Evolutionary conservation across 2,329 filamentous ascomycete genomes (phyloP).

Genomic region (Neofusicoccum sp.): DNA sequence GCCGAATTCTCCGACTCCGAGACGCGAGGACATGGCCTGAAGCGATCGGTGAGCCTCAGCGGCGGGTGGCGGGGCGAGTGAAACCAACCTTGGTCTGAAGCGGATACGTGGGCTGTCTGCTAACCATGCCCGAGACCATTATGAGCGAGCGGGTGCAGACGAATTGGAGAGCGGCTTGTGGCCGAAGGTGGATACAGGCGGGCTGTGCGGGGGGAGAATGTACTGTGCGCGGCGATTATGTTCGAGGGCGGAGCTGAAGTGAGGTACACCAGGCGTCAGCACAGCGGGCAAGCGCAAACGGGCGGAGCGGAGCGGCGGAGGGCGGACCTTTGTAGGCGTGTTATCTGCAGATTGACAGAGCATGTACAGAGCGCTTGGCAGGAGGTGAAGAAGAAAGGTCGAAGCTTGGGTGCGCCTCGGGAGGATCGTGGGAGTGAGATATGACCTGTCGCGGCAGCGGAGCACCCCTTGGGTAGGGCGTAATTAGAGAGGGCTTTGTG

Average conservation of each 20-base stretch:
- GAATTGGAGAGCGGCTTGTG: not conserved
- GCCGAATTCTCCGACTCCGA: constrained; percentile 15
- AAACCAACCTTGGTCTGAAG: constrained; percentile 17
- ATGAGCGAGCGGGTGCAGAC: not conserved
- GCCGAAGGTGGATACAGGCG: constrained; percentile 2
- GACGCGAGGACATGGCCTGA: constrained; percentile 16
- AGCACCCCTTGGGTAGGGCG: constrained; percentile 32
- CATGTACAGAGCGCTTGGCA: constrained; percentile 19
- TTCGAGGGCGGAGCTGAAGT: constrained; percentile 24
- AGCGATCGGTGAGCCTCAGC: not conserved
- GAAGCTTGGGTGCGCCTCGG: not conserved
- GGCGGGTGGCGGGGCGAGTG: not conserved
- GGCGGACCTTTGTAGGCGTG: constrained; percentile 17
- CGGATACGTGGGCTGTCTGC: constrained; percentile 15
- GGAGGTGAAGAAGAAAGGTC: constrained; percentile 17
- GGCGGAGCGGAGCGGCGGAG: constrained; percentile 12
- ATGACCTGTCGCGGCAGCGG: constrained; percentile 24
- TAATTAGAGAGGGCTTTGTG: constrained; percentile 26
- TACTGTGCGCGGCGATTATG: constrained; percentile 22
- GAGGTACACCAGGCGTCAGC: constrained; percentile 37
- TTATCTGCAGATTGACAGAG: constrained; percentile 15
- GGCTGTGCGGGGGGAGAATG: constrained; percentile 8
- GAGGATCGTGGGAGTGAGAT: constrained; percentile 27
- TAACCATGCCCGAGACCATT: constrained; percentile 18
- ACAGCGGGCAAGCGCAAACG: constrained; percentile 12